Base-by-base conservation (phyloP, 352 stramenopile genomes). In the Chrysophaeum taylorii region DNA sequence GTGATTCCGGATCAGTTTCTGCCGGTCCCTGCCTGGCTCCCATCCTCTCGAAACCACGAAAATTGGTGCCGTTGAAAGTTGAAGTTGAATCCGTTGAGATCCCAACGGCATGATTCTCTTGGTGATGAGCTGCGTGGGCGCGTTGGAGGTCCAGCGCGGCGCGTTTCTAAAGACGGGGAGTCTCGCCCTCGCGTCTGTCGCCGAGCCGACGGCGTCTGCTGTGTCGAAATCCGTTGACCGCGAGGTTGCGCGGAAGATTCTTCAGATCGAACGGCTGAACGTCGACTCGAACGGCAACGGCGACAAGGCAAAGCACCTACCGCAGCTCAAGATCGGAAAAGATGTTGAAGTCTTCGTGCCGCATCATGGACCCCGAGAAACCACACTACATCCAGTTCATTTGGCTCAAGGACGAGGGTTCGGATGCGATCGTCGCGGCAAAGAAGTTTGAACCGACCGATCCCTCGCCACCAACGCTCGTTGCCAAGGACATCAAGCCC, bases 321-420 rank as follows among this genome's bases (percentile, higher is more conserved):
- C 73, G 1, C 21, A n/a, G n/a, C n/a, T 74, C 21, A 52, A 57
- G 21, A 36, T 62, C 43, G 42, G 29, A 16, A 67, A 68, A 38
- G 73, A 45, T n/a, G 43, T 78, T 5, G 21, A 69, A 18, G 52
- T 78, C 0, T 15, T 29, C 12, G 70, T 75, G 16, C 63, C 70
- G 7, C 73, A 78, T 78, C 27, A 78, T 78, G 73, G 45, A 57
- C 45, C 9, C 45, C 12, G 45, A 18, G 18, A 57, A 57, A 25
- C 45, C 45, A 5, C 45, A 57, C 48, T 78, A 42, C 45, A 76
- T 79, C 53, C 21, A 77, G 67, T 76, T 52, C 43, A 70, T 79
- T 35, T 79, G 74, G 74, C 52, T 79, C 64, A 74, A 77, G 39
- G 62, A 79, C 69, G 50, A 64, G n/a, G 53, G 38, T 12, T 57